Evolutionary conservation across 768 basidiomycete species (phyloP).

Genomic region (Multifurca ochricompacta): DNA sequence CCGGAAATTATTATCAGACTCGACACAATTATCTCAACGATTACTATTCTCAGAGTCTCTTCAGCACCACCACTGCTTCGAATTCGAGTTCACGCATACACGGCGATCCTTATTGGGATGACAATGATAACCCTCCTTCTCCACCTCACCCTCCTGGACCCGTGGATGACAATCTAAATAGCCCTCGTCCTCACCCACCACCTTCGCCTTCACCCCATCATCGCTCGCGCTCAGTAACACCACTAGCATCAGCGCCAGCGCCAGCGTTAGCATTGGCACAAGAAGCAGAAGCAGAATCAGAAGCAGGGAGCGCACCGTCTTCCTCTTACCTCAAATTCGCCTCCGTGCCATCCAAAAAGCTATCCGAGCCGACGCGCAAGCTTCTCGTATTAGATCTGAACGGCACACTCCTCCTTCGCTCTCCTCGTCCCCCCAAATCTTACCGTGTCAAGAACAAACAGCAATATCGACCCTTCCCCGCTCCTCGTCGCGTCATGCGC

Average conservation of each 20-base stretch:
- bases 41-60: not conserved
- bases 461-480: not conserved
- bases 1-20: not conserved
- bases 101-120: not conserved
- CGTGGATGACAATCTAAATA: no score
- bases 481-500: slow-evolving; percentile 39
- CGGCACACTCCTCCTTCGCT: slow-evolving; percentile 62
- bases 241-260: slow-evolving; percentile 1
- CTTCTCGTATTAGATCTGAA: slow-evolving; percentile 71
- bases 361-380: slow-evolving; percentile 39
- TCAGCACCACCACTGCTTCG: not conserved
- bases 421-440: slow-evolving; percentile 29
- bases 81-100: not conserved
- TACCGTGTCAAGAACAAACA: not conserved
- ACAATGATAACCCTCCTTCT: not conserved
- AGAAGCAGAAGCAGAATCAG: no score
- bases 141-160: no score
- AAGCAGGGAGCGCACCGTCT: slow-evolving; percentile 25
- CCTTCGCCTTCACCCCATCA: no score
- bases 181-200: not conserved
- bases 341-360: slow-evolving; percentile 23
- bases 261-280: no score
- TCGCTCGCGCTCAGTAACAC: not conserved
- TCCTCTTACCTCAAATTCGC: slow-evolving; percentile 32
- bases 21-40: not conserved